phyloP scores from a whole-genome alignment of 176 grass and related monocot genomes.

The Aegilops tauschii region DNA sequence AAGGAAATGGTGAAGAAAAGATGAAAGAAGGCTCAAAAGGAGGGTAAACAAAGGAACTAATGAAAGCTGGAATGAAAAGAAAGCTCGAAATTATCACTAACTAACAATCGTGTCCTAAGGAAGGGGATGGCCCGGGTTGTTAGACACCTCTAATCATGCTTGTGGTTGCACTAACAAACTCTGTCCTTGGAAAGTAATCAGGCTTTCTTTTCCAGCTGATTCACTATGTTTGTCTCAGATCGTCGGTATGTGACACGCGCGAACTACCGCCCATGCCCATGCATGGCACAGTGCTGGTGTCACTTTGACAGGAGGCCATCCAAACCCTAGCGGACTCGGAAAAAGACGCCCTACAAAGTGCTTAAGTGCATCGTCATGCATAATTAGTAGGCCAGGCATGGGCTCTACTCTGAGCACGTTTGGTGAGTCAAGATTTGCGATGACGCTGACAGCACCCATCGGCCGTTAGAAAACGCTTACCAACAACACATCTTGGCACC shows the following conservation, averaged over 20 bases:
- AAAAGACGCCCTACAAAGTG: background rate
- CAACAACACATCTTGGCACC: slow-evolving; percentile 13
- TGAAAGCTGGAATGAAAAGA: background rate
- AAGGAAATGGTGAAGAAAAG: background rate
- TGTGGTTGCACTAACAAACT: slow-evolving; percentile 20
- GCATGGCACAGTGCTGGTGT: background rate
- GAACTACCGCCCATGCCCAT: background rate
- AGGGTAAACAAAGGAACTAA: background rate
- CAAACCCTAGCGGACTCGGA: background rate
- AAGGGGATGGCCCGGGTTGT: slow-evolving; percentile 24
- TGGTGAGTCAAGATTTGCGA: background rate
- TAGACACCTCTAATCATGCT: slow-evolving; percentile 26
- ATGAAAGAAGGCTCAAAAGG: slow-evolving; percentile 1
- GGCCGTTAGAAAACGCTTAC: slow-evolving; percentile 8
- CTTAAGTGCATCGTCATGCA: background rate
- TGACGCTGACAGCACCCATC: background rate
- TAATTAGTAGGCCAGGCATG: background rate
- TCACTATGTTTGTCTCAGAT: background rate
- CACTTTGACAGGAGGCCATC: background rate
- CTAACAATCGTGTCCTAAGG: background rate
- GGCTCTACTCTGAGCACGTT: background rate
- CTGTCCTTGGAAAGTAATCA: background rate
- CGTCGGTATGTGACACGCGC: background rate
- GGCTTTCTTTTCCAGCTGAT: background rate
- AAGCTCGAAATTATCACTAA: slow-evolving; percentile 2